Conservation (phyloP, 768 basidiomycete species). For the Plicaturopsis crispa region DNA sequence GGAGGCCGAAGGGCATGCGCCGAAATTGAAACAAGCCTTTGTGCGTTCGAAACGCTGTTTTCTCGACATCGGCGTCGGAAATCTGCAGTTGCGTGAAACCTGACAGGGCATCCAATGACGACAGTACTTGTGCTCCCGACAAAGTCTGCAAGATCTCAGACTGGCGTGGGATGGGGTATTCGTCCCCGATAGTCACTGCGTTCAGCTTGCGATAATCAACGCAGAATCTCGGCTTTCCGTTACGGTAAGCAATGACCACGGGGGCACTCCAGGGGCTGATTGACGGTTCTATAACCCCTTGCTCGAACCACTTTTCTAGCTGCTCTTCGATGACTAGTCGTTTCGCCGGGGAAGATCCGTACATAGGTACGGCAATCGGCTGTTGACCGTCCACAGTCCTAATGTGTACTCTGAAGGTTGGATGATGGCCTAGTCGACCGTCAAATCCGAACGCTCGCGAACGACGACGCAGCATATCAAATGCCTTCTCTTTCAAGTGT, state of each 20-base stretch:
- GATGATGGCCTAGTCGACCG: no score
- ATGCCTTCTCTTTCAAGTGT: no score
- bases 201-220: constrained; percentile 9
- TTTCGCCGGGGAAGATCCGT: constrained; percentile 18
- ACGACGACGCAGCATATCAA: no score
- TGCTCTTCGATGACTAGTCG: constrained; percentile 21
- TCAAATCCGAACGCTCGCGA: no score
- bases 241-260: constrained; percentile 9
- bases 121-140: constrained; percentile 5
- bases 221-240: not conserved
- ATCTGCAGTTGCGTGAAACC: constrained; percentile 14
- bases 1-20: constrained; percentile 5
- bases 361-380: constrained; percentile 21
- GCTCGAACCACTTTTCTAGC: constrained; percentile 9
- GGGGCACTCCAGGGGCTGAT: constrained; percentile 17
- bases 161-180: constrained; percentile 18
- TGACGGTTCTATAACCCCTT: constrained; percentile 2
- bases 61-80: not conserved
- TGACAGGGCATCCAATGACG: constrained; percentile 14
- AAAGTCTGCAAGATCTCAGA: constrained; percentile 9
- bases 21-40: constrained; percentile 2
- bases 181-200: constrained; percentile 12
- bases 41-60: constrained; percentile 3
- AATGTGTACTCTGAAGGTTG: no score
- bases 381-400: no score